Evolutionary conservation across 2,329 filamentous ascomycete species (phyloP).

Genomic region (Fusarium verrucosum): DNA sequence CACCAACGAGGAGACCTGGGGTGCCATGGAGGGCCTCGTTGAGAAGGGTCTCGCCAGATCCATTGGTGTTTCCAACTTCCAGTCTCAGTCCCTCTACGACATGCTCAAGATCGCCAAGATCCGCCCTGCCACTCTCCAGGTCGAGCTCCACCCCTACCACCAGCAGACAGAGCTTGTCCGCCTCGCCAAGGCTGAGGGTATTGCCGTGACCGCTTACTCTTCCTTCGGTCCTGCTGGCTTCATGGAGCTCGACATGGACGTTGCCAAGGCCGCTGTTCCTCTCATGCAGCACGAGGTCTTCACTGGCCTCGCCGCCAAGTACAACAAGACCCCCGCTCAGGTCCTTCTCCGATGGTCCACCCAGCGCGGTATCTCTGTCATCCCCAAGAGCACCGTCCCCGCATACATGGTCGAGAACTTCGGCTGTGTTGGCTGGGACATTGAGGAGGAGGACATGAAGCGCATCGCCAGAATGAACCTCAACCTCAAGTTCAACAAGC

Average conservation of each 20-base stretch:
- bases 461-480: constrained; percentile 72
- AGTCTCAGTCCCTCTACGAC: constrained; percentile 79
- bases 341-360: constrained; percentile 88
- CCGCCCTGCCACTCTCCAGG: constrained; percentile 80
- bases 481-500: constrained; percentile 80
- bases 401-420: constrained; percentile 71
- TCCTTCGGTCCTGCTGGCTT: constrained; percentile 84
- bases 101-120: constrained; percentile 80
- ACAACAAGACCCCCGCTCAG: constrained; percentile 79
- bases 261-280: constrained; percentile 65
- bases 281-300: constrained; percentile 77
- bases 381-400: constrained; percentile 75
- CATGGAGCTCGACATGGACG: constrained; percentile 77
- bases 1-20: constrained; percentile 83
- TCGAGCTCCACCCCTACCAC: constrained; percentile 91
- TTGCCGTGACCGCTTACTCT: constrained; percentile 83
- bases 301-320: constrained; percentile 71
- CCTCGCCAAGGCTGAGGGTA: constrained; percentile 74
- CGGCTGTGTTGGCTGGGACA: constrained; percentile 71
- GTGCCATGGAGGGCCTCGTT: constrained; percentile 79
- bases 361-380: constrained; percentile 81
- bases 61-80: constrained; percentile 88
- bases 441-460: constrained; percentile 72
- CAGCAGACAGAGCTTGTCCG: constrained; percentile 76
- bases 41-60: constrained; percentile 72